Evolutionary conservation across 2,329 filamentous ascomycete species (phyloP).

Genomic region (Penicillium sp.): DNA sequence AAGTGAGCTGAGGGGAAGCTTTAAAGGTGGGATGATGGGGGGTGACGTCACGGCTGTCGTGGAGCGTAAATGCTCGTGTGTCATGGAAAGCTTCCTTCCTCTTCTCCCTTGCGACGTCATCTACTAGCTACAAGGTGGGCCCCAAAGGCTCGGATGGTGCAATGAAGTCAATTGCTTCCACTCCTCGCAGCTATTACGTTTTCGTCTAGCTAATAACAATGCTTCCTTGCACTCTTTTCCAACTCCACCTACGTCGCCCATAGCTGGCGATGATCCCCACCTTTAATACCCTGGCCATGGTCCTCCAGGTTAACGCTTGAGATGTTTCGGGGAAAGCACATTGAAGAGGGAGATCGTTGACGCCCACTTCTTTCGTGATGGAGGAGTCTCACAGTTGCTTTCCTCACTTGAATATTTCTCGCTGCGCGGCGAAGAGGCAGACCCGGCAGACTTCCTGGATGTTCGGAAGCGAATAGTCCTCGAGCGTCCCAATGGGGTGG

Average conservation of each 20-base stretch:
- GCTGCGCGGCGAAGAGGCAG: conserved; percentile 13
- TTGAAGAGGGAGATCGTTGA: conserved; percentile 17
- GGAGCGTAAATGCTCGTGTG: conserved; percentile 7
- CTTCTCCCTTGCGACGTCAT: conserved; percentile 22
- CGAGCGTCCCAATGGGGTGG: conserved; percentile 14
- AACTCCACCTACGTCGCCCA: background rate
- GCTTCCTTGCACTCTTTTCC: background rate
- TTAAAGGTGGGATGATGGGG: conserved; percentile 21
- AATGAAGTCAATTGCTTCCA: conserved; percentile 6
- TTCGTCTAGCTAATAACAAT: conserved; percentile 15
- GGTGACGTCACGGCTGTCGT: conserved; percentile 20
- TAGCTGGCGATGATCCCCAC: conserved; percentile 4
- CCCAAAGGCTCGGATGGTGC: conserved; percentile 1
- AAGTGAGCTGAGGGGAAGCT: conserved; percentile 3
- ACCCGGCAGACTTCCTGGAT: conserved; percentile 5
- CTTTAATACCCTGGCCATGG: conserved; percentile 1
- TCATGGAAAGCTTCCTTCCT: conserved; percentile 14
- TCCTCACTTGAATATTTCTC: conserved; percentile 16
- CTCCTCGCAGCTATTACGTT: conserved; percentile 15
- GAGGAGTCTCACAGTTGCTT: conserved; percentile 8
- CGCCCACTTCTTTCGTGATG: conserved; percentile 21
- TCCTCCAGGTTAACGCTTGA: conserved; percentile 6
- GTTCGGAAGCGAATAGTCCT: conserved; percentile 13
- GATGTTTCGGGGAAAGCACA: conserved; percentile 17
- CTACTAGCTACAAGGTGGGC: conserved; percentile 5